Percentiles rank a stretch among this genome's conserved stretches.
These are phyloP conservation scores for Diaporthe velutina DNA, from an alignment of 2,329 filamentous ascomycete genomes.

Conservation along the genomic window DNA sequence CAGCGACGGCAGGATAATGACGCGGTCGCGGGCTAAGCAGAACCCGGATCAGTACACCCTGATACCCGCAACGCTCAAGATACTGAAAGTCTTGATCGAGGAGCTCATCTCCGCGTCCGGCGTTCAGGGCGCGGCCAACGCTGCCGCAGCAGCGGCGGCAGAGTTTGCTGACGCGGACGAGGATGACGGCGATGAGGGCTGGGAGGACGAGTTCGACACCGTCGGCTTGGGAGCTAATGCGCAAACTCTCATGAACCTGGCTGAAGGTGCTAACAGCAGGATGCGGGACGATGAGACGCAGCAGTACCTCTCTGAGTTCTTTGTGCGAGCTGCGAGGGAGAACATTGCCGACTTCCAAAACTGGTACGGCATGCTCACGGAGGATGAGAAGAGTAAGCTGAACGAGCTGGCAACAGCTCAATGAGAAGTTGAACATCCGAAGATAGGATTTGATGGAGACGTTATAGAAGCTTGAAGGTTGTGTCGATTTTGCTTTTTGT, in stretches of 20 bases:
- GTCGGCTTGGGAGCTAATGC: conserved; percentile 82
- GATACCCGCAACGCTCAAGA: conserved; percentile 91
- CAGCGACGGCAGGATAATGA: conserved; percentile 89
- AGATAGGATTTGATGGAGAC: neutral
- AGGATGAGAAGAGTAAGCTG: conserved; percentile 69
- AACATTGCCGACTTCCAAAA: conserved; percentile 68
- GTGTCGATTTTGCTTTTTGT: neutral
- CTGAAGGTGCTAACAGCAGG: conserved; percentile 70
- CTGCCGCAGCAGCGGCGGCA: conserved; percentile 71
- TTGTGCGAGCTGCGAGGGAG: conserved; percentile 70
- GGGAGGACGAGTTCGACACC: conserved; percentile 86
- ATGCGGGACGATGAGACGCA: conserved; percentile 92
- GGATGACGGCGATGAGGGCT: conserved; percentile 82
- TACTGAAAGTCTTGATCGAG: conserved; percentile 94
- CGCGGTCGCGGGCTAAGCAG: conserved; percentile 87
- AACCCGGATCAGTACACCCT: conserved; percentile 93
- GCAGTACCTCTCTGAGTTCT: conserved; percentile 85
- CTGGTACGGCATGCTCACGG: conserved; percentile 68
- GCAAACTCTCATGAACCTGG: conserved; percentile 84
- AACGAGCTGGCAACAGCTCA: conserved; percentile 60
- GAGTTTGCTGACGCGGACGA: conserved; percentile 69
- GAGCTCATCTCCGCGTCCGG: conserved; percentile 88
- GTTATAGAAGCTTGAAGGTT: neutral
- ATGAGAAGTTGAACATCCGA: conserved; percentile 14
- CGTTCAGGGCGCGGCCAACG: conserved; percentile 68